phyloP scores from a whole-genome alignment of 371 early-diverging fungal genomes.

The Mortierella sp. region DNA sequence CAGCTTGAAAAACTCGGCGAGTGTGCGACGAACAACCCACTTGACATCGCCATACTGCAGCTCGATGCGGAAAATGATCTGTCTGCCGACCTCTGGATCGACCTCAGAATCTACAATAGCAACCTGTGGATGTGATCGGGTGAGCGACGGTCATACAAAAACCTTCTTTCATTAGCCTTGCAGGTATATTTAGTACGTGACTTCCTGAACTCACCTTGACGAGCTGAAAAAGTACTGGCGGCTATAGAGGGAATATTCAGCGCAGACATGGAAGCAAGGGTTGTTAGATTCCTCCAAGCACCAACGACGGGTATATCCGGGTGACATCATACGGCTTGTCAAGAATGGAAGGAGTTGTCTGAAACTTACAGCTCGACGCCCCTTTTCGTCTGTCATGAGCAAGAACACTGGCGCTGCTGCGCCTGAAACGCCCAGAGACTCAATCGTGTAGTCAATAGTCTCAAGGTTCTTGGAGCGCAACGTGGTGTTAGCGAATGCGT shows the following conservation, averaged over 20 bases:
- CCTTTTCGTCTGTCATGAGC: slow-evolving; percentile 40
- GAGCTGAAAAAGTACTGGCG: slow-evolving; percentile 45
- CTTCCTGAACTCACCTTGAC: no score
- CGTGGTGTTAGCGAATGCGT: slow-evolving; percentile 33
- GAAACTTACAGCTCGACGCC: slow-evolving; percentile 44
- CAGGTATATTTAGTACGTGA: no score
- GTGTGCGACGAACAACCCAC: slow-evolving; percentile 78
- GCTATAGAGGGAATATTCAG: slow-evolving; percentile 13
- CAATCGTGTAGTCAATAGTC: slow-evolving; percentile 6
- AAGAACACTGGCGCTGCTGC: slow-evolving; percentile 33
- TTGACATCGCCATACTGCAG: slow-evolving; percentile 83
- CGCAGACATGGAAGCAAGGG: no score
- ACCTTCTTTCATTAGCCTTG: no score
- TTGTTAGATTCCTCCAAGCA: not conserved
- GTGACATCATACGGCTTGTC: no score
- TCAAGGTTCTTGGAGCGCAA: slow-evolving; percentile 6
- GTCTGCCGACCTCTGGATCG: slow-evolving; percentile 34
- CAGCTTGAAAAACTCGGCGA: slow-evolving; percentile 59
- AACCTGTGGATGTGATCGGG: no score
- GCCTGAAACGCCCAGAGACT: slow-evolving; percentile 19
- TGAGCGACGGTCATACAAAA: no score
- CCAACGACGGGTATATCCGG: no score
- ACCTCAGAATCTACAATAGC: slow-evolving; percentile 68
- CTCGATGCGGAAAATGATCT: slow-evolving; percentile 72
- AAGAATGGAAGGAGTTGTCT: not conserved